phyloP scores from a whole-genome alignment of 2,329 filamentous ascomycete species.

The Colletotrichum australisinense region DNA sequence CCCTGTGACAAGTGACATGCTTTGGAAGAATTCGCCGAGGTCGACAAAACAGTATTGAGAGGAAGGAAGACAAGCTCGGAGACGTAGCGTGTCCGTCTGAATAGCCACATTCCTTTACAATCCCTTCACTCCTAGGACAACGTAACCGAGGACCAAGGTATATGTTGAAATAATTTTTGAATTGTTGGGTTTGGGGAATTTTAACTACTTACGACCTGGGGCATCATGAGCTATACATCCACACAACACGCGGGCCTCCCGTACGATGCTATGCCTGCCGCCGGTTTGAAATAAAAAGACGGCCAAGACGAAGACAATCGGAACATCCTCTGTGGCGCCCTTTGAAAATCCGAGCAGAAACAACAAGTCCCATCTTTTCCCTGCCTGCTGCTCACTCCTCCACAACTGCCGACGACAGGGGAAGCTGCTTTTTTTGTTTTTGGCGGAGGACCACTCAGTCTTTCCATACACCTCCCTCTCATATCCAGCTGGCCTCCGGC shows the following conservation, averaged over 20 bases:
- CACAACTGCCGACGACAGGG: slow-evolving; percentile 7
- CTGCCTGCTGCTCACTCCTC: background rate
- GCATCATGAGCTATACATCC: slow-evolving; percentile 26
- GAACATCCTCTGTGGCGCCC: slow-evolving; percentile 17
- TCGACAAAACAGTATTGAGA: too few species aligned
- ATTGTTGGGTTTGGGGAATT: slow-evolving; percentile 26
- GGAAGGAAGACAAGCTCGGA: too few species aligned
- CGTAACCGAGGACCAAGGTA: background rate
- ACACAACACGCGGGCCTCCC: slow-evolving; percentile 19
- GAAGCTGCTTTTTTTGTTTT: background rate
- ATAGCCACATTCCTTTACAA: background rate
- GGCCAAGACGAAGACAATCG: slow-evolving; percentile 18
- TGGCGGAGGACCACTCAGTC: slow-evolving; percentile 11
- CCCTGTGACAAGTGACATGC: too few species aligned
- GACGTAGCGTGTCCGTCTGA: too few species aligned
- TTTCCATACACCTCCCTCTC: slow-evolving; percentile 19
- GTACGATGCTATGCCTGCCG: slow-evolving; percentile 31
- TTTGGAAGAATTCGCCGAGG: too few species aligned
- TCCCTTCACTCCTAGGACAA: background rate
- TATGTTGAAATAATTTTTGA: slow-evolving; percentile 21
- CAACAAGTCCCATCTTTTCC: slow-evolving; percentile 18
- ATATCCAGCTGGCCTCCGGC: slow-evolving; percentile 33
- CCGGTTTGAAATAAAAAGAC: slow-evolving; percentile 3
- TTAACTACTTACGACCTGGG: slow-evolving; percentile 25
- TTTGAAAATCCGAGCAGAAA: slow-evolving; percentile 5